These are phyloP conservation scores for Xylaria sp. DNA, from an alignment of 2,329 filamentous ascomycete genomes.

Conservation along the genomic window DNA sequence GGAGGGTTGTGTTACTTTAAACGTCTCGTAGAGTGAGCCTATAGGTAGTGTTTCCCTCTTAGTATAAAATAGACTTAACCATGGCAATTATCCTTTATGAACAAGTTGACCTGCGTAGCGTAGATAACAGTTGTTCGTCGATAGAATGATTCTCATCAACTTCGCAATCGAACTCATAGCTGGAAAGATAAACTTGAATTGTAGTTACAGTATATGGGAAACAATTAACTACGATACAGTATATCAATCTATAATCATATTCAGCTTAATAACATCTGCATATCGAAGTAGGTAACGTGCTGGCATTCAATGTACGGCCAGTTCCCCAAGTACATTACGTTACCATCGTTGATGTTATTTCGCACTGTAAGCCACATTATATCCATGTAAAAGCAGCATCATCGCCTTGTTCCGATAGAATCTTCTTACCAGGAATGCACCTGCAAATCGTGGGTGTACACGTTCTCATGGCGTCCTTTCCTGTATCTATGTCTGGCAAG, in stretches of 20 bases:
- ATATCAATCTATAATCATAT: neutral
- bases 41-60: neutral
- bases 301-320: neutral
- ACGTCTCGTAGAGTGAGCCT: neutral
- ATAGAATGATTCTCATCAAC: neutral
- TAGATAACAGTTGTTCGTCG: too few relatives aligned
- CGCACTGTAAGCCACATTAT: neutral
- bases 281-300: neutral
- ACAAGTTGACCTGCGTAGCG: neutral
- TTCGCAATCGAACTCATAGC: neutral
- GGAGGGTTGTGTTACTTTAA: neutral
- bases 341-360: neutral
- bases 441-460: constrained; percentile 24
- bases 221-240: neutral
- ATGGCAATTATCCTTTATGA: neutral
- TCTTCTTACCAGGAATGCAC: constrained; percentile 1
- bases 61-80: neutral
- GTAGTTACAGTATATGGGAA: neutral
- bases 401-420: constrained; percentile 22
- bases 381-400: constrained; percentile 11
- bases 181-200: neutral
- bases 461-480: constrained; percentile 22
- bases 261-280: neutral
- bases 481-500: constrained; percentile 8
- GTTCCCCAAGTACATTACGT: neutral